phyloP scores from a whole-genome alignment of 169 alveolate genomes.

The Eimeria acervulina region DNA sequence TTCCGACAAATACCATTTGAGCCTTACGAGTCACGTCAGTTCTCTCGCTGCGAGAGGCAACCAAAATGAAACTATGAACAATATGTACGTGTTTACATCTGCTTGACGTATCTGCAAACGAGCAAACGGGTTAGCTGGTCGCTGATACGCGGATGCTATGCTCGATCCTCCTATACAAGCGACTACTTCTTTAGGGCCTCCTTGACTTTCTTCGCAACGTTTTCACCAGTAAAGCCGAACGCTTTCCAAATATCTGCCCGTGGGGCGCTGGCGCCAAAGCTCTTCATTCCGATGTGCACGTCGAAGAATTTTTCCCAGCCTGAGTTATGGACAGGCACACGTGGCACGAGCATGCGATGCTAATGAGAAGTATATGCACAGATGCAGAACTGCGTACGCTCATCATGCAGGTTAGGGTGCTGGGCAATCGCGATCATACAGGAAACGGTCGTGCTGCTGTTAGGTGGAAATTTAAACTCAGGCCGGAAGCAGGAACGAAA shows the following conservation, averaged over 20 bases:
- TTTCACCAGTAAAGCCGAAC: constrained; percentile 81
- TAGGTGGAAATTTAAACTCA: background rate
- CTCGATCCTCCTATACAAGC: background rate
- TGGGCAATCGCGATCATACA: background rate
- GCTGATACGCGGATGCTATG: background rate
- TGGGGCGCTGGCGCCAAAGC: constrained; percentile 83
- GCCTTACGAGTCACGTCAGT: background rate
- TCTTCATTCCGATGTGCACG: constrained; percentile 81
- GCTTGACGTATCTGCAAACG: background rate
- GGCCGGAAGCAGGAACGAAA: background rate
- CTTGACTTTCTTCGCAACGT: constrained; percentile 52
- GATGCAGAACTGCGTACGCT: background rate
- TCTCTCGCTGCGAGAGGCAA: background rate
- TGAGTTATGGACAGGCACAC: background rate
- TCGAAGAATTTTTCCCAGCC: constrained; percentile 84
- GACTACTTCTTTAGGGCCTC: constrained; percentile 61
- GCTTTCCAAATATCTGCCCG: constrained; percentile 58
- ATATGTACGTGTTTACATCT: background rate
- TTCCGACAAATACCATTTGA: background rate
- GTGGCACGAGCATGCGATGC: background rate
- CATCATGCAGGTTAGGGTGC: background rate
- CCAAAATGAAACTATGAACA: background rate
- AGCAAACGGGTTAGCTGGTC: background rate
- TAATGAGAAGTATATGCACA: background rate
- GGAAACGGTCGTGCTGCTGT: background rate